Evolutionary conservation across 2,329 filamentous ascomycete species (phyloP).

Genomic region (Aspergillus texensis): DNA sequence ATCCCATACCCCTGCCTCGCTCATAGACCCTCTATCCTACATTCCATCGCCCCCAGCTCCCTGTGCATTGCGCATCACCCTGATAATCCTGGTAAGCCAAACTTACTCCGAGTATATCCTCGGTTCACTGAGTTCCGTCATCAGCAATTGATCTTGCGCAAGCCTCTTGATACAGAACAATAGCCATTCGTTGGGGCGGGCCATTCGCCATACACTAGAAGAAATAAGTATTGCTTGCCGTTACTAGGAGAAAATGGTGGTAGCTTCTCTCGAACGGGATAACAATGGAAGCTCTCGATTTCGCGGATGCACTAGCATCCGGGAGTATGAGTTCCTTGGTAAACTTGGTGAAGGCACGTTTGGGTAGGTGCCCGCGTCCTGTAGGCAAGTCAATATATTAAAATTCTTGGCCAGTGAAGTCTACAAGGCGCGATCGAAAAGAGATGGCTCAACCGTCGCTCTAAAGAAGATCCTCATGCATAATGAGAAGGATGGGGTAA

Average conservation of each 20-base stretch:
- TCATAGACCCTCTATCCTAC: not conserved
- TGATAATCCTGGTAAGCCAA: not conserved
- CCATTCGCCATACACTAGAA: not conserved
- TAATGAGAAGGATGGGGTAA: slow-evolving; percentile 93
- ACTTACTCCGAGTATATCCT: not conserved
- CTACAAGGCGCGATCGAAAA: slow-evolving; percentile 80
- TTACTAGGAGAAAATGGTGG: slow-evolving; percentile 34
- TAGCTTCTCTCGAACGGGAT: slow-evolving; percentile 48
- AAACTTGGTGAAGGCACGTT: slow-evolving; percentile 92
- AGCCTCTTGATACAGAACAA: not conserved
- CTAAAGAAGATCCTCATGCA: slow-evolving; percentile 99
- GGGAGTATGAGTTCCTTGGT: slow-evolving; percentile 43
- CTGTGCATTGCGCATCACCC: not conserved
- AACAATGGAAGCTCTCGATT: slow-evolving; percentile 63
- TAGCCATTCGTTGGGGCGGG: not conserved
- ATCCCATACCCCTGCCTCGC: not conserved
- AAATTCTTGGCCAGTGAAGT: slow-evolving; percentile 67
- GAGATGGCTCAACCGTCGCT: slow-evolving; percentile 75
- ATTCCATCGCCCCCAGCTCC: not conserved
- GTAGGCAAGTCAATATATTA: slow-evolving; percentile 13
- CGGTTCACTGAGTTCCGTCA: not conserved
- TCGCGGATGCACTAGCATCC: slow-evolving; percentile 71
- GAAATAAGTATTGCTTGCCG: not conserved
- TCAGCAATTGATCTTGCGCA: not conserved
- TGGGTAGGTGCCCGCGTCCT: slow-evolving; percentile 59